Evolutionary conservation across 495 filamentous ascomycete genomes (phyloP).

Genomic region (Penicillium egyptiacum): DNA sequence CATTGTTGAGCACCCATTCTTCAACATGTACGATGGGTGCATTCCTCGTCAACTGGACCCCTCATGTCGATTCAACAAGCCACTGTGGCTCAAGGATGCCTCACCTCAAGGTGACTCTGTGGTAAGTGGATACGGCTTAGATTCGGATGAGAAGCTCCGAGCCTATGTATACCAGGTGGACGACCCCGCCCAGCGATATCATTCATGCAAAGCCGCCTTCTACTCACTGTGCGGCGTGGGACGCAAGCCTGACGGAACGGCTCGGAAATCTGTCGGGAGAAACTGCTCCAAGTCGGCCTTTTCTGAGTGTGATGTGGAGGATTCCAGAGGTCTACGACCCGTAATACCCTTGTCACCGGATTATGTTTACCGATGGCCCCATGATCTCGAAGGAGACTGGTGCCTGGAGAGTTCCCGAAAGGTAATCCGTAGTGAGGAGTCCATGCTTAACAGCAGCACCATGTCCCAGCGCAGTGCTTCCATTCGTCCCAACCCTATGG

Average conservation of each 20-base stretch:
- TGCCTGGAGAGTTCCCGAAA: slow-evolving; percentile 37
- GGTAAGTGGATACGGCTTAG: slow-evolving; percentile 45
- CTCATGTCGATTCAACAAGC: slow-evolving; percentile 41
- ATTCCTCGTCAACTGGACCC: slow-evolving; percentile 51
- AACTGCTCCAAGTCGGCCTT: slow-evolving; percentile 56
- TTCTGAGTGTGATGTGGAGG: slow-evolving; percentile 71
- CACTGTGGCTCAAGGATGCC: slow-evolving; percentile 44
- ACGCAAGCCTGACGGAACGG: slow-evolving; percentile 43
- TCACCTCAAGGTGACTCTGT: slow-evolving; percentile 51
- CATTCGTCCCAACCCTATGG: slow-evolving; percentile 26
- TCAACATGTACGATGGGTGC: slow-evolving; percentile 60
- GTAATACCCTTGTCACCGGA: slow-evolving; percentile 66
- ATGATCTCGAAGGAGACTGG: slow-evolving; percentile 43
- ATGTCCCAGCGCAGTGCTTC: slow-evolving; percentile 36
- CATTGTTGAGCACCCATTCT: slow-evolving; percentile 81
- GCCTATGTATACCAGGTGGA: slow-evolving; percentile 43
- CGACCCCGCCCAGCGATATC: slow-evolving; percentile 41
- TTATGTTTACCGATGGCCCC: slow-evolving; percentile 61
- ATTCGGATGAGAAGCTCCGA: slow-evolving; percentile 45
- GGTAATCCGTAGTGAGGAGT: slow-evolving; percentile 29
- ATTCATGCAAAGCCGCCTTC: slow-evolving; percentile 46
- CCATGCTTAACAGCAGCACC: slow-evolving; percentile 33
- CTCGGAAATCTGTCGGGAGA: slow-evolving; percentile 43
- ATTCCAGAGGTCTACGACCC: slow-evolving; percentile 67
- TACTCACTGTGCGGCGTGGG: slow-evolving; percentile 55